Conservation (phyloP, 139 green algal genomes). For the Yamagishiella unicocca region DNA sequence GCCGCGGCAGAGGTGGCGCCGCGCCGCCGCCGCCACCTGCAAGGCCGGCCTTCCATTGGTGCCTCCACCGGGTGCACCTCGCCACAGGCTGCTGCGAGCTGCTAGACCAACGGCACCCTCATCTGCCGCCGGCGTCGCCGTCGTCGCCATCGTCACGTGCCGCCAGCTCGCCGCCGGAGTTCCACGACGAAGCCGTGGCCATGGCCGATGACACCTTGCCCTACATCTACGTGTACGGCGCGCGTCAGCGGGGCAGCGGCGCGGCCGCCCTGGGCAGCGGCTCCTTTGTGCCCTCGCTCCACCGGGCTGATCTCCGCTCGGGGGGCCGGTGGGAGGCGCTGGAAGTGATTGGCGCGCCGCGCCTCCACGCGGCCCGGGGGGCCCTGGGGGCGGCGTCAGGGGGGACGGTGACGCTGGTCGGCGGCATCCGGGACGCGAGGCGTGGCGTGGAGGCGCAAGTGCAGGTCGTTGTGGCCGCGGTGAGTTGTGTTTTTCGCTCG, state of each 20-base stretch:
- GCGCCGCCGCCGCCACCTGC: not conserved
- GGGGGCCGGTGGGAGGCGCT: not conserved
- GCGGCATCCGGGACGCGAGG: conserved; percentile 4
- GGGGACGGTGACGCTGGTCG: not conserved
- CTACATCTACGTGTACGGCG: conserved; percentile 44
- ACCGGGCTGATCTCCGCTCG: not conserved
- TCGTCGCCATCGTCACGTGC: not conserved
- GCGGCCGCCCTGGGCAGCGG: not conserved
- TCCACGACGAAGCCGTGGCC: conserved; percentile 6
- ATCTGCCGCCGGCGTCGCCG: not conserved
- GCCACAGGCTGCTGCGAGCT: not conserved
- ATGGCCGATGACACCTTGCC: conserved; percentile 37
- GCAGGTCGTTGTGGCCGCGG: not conserved
- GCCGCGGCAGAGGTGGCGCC: not conserved
- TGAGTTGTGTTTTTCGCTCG: not conserved
- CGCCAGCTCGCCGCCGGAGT: not conserved
- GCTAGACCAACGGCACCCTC: not conserved
- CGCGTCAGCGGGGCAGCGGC: not conserved
- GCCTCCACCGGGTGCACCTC: not conserved
- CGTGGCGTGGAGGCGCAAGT: conserved; percentile 33
- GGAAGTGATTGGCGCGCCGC: not conserved
- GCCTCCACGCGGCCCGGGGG: not conserved
- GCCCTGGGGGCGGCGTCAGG: not conserved
- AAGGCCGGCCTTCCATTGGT: not conserved
- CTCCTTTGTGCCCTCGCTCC: not conserved